Evolutionary conservation across 148 eudicot genomes (phyloP).

Genomic region (Fallopia convolvulus): DNA sequence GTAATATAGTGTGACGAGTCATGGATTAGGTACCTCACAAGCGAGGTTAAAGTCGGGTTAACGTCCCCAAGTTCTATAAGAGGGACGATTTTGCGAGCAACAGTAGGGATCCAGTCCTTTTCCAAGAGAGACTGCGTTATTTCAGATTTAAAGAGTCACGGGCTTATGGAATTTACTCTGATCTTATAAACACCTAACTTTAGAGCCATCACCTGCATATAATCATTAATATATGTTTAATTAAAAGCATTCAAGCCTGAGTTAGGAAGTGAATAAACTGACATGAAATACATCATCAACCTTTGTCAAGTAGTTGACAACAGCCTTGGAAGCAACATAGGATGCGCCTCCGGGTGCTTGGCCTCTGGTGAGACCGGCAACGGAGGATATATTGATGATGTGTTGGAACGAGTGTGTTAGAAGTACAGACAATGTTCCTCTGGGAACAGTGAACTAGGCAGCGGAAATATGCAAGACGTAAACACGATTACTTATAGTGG

Average conservation of each 20-base stretch:
- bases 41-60: conserved; percentile 63
- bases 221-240: no score
- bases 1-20: conserved; percentile 52
- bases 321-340: conserved; percentile 56
- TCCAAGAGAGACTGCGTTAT: conserved; percentile 46
- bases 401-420: no score
- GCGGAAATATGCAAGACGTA: no score
- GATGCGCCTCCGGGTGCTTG: conserved; percentile 38
- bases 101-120: conserved; percentile 48
- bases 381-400: conserved; percentile 52
- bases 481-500: no score
- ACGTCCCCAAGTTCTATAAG: conserved; percentile 31
- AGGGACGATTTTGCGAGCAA: conserved; percentile 34
- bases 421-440: no score
- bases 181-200: conserved; percentile 49
- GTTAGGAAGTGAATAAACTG: neutral
- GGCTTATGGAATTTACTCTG: conserved; percentile 52
- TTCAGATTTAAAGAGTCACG: conserved; percentile 65
- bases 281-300: conserved; percentile 9
- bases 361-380: conserved; percentile 45
- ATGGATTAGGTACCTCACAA: conserved; percentile 53
- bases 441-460: no score
- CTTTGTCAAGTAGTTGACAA: conserved; percentile 39
- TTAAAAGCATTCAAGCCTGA: neutral
- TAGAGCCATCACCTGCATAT: conserved; percentile 39